Evolutionary conservation across 176 grass and related monocot species (phyloP).

Genomic region (Guadua angustifolia): DNA sequence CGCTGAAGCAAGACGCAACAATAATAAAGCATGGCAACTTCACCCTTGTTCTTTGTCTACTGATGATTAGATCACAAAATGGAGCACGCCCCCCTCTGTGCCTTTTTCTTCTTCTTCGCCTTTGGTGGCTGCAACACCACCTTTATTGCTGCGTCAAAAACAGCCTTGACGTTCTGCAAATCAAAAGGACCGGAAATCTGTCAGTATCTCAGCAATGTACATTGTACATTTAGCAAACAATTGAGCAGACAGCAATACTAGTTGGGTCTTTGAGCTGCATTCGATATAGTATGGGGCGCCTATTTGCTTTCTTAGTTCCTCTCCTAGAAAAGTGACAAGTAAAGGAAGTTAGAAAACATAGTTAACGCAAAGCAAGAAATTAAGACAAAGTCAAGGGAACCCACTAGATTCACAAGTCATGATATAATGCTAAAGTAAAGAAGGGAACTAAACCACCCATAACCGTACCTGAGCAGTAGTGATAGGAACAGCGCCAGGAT

Average conservation of each 20-base stretch:
- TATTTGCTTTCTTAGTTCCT: conserved; percentile 79
- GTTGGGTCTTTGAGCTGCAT: conserved; percentile 90
- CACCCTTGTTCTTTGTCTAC: conserved; percentile 65
- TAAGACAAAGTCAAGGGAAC: neutral
- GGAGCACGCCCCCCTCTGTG: conserved; percentile 63
- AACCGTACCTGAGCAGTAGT: conserved; percentile 71
- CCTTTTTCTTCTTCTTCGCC: conserved; percentile 81
- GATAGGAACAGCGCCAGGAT: conserved; percentile 78
- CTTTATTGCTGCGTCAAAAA: conserved; percentile 81
- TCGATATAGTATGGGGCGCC: conserved; percentile 77
- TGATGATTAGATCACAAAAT: conserved; percentile 77
- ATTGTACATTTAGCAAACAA: conserved; percentile 3
- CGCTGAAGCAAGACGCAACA: conserved; percentile 60
- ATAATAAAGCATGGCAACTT: conserved; percentile 61
- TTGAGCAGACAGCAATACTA: conserved; percentile 55
- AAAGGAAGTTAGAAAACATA: conserved; percentile 21
- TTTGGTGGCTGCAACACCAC: conserved; percentile 78
- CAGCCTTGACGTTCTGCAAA: conserved; percentile 76
- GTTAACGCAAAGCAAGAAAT: neutral
- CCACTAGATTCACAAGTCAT: neutral
- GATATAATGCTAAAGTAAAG: conserved; percentile 7
- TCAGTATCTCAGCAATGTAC: conserved; percentile 28
- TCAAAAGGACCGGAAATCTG: neutral
- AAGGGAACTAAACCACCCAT: neutral
- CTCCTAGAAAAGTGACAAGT: conserved; percentile 48